Conservation (phyloP, 371 early-diverging fungal species). For the Haplosporangium sp. region DNA sequence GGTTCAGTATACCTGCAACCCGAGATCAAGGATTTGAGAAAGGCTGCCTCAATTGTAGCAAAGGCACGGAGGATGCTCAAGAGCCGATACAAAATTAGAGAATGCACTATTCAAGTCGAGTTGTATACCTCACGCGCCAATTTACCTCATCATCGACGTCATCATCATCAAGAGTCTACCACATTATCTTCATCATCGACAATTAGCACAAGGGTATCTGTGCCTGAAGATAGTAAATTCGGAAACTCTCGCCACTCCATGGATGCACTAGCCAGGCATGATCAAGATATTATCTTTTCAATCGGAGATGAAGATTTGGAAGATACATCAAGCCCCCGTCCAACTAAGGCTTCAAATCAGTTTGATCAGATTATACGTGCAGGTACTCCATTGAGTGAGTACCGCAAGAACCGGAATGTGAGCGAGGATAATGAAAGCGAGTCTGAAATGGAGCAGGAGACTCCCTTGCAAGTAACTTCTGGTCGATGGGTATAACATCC, state of each 20-base stretch:
- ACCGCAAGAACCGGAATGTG: conserved; percentile 29
- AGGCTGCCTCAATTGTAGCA: conserved; percentile 19
- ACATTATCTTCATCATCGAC: background rate
- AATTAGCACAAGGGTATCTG: background rate
- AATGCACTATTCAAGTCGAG: conserved; percentile 43
- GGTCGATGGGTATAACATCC: conserved; percentile 21
- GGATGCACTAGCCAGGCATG: conserved; percentile 36
- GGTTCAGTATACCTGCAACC: conserved; percentile 40
- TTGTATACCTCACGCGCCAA: conserved; percentile 15
- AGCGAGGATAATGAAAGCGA: conserved; percentile 45
- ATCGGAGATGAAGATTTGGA: conserved; percentile 43
- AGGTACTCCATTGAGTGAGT: conserved; percentile 37
- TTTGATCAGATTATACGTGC: conserved; percentile 17
- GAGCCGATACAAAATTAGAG: conserved; percentile 30
- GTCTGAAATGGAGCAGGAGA: conserved; percentile 50
- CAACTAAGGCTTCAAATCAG: background rate
- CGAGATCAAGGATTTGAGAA: conserved; percentile 22
- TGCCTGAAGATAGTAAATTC: background rate
- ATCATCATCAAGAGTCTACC: background rate
- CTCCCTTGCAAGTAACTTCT: background rate
- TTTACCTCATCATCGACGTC: background rate
- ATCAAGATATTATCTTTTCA: conserved; percentile 51
- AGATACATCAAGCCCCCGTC: conserved; percentile 6
- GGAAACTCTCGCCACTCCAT: conserved; percentile 7
- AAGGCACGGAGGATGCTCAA: conserved; percentile 20